Conservation (phyloP, 148 eudicot genomes). For the Pharnaceum exiguum region DNA sequence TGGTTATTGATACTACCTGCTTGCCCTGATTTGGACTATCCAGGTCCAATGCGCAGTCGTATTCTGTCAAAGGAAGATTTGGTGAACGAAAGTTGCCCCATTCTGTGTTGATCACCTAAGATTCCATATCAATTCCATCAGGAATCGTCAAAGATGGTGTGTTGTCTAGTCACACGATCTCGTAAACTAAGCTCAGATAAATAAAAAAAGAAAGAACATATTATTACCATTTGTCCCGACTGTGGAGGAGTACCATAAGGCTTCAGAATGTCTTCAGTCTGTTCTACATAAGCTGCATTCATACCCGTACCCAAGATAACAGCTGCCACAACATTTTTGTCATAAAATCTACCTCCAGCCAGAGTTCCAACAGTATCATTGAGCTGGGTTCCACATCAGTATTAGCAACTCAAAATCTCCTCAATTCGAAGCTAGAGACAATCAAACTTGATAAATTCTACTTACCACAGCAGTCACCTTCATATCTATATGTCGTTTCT, state of each 20-base stretch:
- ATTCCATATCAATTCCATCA: slow-evolving; percentile 1
- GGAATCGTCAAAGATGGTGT: background rate
- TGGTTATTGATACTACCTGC: slow-evolving; percentile 38
- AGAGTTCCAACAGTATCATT: slow-evolving; percentile 67
- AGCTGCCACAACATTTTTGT: slow-evolving; percentile 64
- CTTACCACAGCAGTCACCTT: slow-evolving; percentile 45
- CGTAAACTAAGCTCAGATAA: background rate
- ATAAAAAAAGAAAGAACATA: background rate
- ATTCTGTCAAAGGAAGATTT: slow-evolving; percentile 68
- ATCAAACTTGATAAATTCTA: background rate
- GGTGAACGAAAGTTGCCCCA: slow-evolving; percentile 73
- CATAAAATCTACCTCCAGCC: slow-evolving; percentile 70
- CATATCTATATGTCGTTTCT: slow-evolving; percentile 20
- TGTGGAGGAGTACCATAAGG: slow-evolving; percentile 23
- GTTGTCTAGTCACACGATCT: background rate
- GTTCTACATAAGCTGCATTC: slow-evolving; percentile 67
- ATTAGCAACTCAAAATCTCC: slow-evolving; percentile 10
- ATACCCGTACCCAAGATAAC: slow-evolving; percentile 69
- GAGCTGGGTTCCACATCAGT: slow-evolving; percentile 34
- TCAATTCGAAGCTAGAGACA: background rate
- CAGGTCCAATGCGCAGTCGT: slow-evolving; percentile 49
- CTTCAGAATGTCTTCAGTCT: slow-evolving; percentile 38
- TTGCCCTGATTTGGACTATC: slow-evolving; percentile 62
- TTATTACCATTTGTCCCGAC: slow-evolving; percentile 53
- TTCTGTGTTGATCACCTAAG: slow-evolving; percentile 82